Conservation (phyloP, 257 asterid genomes). For the Cruciata laevipes region DNA sequence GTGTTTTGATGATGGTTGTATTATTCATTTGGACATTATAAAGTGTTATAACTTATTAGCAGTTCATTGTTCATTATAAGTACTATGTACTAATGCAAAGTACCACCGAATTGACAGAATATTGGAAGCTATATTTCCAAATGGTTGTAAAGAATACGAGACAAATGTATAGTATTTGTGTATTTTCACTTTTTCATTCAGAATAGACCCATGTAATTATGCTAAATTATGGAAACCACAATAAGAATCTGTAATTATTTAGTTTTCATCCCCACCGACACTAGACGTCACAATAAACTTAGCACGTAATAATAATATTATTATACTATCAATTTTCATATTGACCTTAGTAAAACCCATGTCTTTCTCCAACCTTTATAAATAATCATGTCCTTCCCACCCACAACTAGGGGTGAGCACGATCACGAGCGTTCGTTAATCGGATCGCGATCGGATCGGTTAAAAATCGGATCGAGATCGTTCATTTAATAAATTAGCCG, state of each 20-base stretch:
- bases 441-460: too few species aligned
- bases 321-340: too few species aligned
- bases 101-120: neutral
- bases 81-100: too few species aligned
- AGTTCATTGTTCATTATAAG: too few species aligned
- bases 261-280: neutral
- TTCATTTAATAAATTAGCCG: too few species aligned
- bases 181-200: neutral
- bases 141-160: neutral
- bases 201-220: neutral
- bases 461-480: too few species aligned
- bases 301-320: neutral
- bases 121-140: neutral
- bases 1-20: too few species aligned
- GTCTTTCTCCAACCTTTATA: neutral
- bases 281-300: neutral
- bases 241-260: neutral
- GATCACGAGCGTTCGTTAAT: too few species aligned
- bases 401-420: too few species aligned
- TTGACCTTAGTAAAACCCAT: neutral
- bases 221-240: neutral
- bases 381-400: neutral
- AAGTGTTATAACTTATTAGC: too few species aligned
- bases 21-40: too few species aligned
- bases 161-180: neutral